Base-by-base conservation (phyloP, 2,329 filamentous ascomycete genomes). In the Malbranchea zuffiana region DNA sequence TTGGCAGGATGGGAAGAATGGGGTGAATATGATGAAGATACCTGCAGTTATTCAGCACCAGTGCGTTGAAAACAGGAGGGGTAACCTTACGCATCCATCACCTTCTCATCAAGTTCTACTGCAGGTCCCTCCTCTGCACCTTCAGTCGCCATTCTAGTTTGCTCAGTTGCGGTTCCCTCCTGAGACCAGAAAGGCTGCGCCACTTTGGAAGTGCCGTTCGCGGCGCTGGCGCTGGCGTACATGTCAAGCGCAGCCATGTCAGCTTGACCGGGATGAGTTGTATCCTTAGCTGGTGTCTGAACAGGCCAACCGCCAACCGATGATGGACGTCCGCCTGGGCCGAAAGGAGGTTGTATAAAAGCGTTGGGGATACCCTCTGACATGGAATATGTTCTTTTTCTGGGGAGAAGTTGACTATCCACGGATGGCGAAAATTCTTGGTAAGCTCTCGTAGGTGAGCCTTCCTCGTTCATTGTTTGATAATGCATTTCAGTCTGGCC, bases 371-470 rank as follows among this genome's bases (percentile, higher is more conserved):
- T 55, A 10, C 66, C 64, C 38, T 65, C 62, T 18, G 67, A 67
- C 34, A 67, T 61, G 3, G 67, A 70, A 49, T 63, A 66, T 3
- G 63, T 64, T 42, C 69, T 57, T 50, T 71, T 71, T 42, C 66
- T 59, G 37, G 56, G 50, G 27, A 59, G 52, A 23, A 59, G 45
- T 43, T 59, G 51, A 0, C 55, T 53, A 41, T 64, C 61, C 5
- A 68, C 63, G 5, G 71, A 62, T 5, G 71, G 67, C 7, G 68
- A 64, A 44, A 72, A 74, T 7, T 69, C 63, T 36, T 75, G 72
- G 21, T 69, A 67, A 11, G 53, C 55, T 33, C 63, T 53, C 3
- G 58, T 33, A 17, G 63, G 57, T 13, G 59, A 55, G 17, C 58
- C 54, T 7, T 43, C 42, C 23, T 64, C 60, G 36, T 60, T 59